phyloP scores from a whole-genome alignment of 108 stramenopile species.

The Seminavis robusta region DNA sequence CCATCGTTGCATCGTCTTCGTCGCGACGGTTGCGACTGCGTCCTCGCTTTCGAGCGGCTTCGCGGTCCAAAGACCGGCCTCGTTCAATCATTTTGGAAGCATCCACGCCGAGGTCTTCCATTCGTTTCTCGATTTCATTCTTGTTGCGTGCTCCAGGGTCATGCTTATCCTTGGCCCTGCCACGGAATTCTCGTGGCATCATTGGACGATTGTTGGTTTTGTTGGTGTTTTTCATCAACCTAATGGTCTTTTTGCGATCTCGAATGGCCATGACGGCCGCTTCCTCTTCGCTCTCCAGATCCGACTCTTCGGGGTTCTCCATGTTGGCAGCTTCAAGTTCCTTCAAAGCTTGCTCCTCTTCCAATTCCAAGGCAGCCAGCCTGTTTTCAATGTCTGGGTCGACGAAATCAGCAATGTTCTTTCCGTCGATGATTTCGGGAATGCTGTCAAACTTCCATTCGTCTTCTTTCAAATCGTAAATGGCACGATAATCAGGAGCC shows the following conservation, averaged over 20 bases:
- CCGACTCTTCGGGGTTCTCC: conserved; percentile 80
- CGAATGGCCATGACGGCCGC: conserved; percentile 78
- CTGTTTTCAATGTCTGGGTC: conserved; percentile 90
- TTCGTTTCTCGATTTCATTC: conserved; percentile 54
- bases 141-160: conserved; percentile 54
- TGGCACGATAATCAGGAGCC: conserved; percentile 92
- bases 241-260: conserved; percentile 62
- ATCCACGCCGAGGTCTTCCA: conserved; percentile 76
- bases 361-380: conserved; percentile 83
- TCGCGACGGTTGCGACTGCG: conserved; percentile 14
- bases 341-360: conserved; percentile 83
- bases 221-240: conserved; percentile 49
- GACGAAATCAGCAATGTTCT: conserved; percentile 96
- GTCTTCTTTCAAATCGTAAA: conserved; percentile 90
- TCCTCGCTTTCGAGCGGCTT: conserved; percentile 59
- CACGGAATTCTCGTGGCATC: conserved; percentile 64
- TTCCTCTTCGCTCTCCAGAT: conserved; percentile 78
- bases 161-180: conserved; percentile 67
- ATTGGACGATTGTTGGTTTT: conserved; percentile 65
- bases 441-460: conserved; percentile 94
- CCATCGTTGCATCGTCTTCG: conserved; percentile 50
- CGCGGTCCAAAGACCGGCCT: conserved; percentile 58
- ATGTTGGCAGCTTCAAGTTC: conserved; percentile 80
- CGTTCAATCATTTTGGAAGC: conserved; percentile 63
- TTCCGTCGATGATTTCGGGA: conserved; percentile 98